Evolutionary conservation across 306 rosid genomes (phyloP), one percentile per base, ranked within the genome.

Genomic region (Lathyrus tuberosus): DNA sequence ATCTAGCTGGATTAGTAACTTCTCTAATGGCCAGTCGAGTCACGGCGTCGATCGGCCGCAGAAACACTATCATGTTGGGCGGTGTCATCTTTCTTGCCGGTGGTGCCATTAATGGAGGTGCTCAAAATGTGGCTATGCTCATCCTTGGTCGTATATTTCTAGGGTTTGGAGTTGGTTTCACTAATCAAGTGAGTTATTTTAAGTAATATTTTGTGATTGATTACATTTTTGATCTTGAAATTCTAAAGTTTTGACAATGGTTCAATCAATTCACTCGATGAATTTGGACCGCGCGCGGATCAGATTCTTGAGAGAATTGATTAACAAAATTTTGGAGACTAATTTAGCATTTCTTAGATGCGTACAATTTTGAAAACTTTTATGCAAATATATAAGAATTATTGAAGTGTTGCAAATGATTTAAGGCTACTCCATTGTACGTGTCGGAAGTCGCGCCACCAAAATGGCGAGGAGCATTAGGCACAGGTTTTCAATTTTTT

Each of bases 361-460:
- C 18, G 0, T 15, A 9, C 6, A 20, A 20, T 52, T 52, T 52
- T 0, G 3, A 10, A 53, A 53, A 5, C 0, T 1, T 10, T 22
- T 0, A 53, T 22, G 15, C 28, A 52, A 18, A 8, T 49, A 17
- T 49, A 6, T 16, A 15, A 47, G 11, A 4, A 49, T 49, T 8
- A 49, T 49, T 49, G 57, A 49, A 17, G 26, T 49, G 28, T 26
- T 56, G 42, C 10, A 44, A 30, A 10, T 58, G 40, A 12, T 53
- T 31, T 5, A 17, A 83, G 94, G 86, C 91, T 15, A 62, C 89
- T 24, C 91, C 96, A 2, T 83, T 86, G 46, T 89, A 86, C 71
- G 84, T 89, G 20, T 86, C 86, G 22, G 96, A 84, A 73, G 78
- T 84, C n/a, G 91, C 97, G 22, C 97, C 94, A 30, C 53, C 96